These are phyloP conservation scores for Phoma sp. DNA, from an alignment of 2,329 filamentous ascomycete genomes.

Conservation along the genomic window DNA sequence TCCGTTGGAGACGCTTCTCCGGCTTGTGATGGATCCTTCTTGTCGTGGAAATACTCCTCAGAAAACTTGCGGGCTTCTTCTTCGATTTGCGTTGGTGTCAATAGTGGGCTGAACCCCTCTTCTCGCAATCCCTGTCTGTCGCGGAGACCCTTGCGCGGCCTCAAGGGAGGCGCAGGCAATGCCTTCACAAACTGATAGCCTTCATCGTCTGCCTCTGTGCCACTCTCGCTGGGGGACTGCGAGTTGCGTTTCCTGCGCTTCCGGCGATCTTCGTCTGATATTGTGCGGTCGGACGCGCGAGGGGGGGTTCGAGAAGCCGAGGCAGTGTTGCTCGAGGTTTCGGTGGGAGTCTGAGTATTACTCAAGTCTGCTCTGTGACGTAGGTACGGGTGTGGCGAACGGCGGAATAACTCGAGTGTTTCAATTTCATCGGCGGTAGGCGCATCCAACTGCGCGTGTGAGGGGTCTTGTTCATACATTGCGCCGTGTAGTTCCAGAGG, in stretches of 20 bases:
- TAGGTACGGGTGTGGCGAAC: conserved; percentile 50
- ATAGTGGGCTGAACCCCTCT: conserved; percentile 48
- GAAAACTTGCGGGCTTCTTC: conserved; percentile 53
- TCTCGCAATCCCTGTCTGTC: conserved; percentile 54
- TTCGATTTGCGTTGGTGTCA: conserved; percentile 58
- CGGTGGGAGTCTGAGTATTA: conserved; percentile 25
- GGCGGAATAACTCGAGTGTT: conserved; percentile 45
- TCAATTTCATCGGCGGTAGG: conserved; percentile 34
- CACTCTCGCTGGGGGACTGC: conserved; percentile 76
- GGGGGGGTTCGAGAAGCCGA: conserved; percentile 24
- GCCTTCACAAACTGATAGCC: conserved; percentile 78
- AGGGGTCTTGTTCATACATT: conserved; percentile 25
- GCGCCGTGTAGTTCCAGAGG: conserved; percentile 9
- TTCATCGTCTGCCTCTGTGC: conserved; percentile 95
- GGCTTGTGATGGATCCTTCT: conserved; percentile 23
- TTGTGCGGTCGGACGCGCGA: conserved; percentile 26
- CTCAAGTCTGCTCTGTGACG: conserved; percentile 40
- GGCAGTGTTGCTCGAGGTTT: conserved; percentile 27
- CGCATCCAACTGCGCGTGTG: conserved; percentile 29
- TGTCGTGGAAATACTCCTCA: conserved; percentile 47
- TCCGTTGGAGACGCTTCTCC: conserved; percentile 37
- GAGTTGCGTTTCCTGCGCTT: conserved; percentile 38
- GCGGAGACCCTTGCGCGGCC: conserved; percentile 79
- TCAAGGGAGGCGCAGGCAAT: conserved; percentile 77
- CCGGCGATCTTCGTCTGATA: conserved; percentile 36